phyloP scores from a whole-genome alignment of 139 green algal species.

The Volvox reticuliferus region DNA sequence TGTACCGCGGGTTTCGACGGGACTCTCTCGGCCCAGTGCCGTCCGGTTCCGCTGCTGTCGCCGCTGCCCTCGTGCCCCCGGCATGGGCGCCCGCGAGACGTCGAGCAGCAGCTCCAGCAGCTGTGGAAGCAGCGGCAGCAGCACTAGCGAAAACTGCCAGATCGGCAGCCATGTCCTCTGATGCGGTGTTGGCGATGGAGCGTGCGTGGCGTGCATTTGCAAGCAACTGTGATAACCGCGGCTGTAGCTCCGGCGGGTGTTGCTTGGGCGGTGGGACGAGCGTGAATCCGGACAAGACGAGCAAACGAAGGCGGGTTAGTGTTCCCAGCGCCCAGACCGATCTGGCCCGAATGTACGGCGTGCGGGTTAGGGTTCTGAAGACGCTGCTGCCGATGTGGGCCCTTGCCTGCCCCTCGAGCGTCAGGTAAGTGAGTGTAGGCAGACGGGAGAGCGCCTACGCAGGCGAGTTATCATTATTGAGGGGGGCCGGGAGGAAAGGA shows the following conservation, averaged over 20 bases:
- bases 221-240: not conserved
- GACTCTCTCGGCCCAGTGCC: too few species aligned
- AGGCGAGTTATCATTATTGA: too few species aligned
- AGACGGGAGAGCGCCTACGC: not conserved
- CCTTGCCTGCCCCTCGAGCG: not conserved
- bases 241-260: not conserved
- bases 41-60: not conserved
- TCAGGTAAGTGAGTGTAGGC: constrained; percentile 12
- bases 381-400: not conserved
- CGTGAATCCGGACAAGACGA: not conserved
- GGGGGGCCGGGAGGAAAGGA: too few species aligned
- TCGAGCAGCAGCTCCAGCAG: too few species aligned
- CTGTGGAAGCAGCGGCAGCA: not conserved
- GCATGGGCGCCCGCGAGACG: too few species aligned
- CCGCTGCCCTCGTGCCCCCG: not conserved
- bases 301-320: constrained; percentile 31
- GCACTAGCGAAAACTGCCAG: not conserved
- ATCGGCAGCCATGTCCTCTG: not conserved
- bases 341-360: not conserved
- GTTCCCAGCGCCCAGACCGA: not conserved
- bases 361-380: not conserved
- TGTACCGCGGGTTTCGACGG: not conserved
- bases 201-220: not conserved
- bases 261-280: not conserved
- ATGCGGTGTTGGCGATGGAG: not conserved